Base-by-base conservation (phyloP, 2,329 filamentous ascomycete species). In the Neopestalotiopsis clavispora region DNA sequence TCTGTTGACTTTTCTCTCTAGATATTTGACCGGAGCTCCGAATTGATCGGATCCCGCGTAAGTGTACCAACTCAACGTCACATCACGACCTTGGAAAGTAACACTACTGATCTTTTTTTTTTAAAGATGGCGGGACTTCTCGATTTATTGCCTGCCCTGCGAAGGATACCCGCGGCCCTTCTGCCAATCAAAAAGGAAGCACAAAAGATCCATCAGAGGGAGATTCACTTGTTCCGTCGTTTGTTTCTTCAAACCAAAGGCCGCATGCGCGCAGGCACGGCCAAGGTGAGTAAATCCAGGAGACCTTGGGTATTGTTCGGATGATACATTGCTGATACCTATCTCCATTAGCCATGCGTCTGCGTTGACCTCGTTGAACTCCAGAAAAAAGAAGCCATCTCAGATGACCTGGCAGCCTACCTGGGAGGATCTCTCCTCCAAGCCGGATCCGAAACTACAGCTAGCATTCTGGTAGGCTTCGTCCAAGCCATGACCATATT, bases 401-500 rank as follows among this genome's bases (percentile, higher is more conserved):
- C 69, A 56, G 79, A 81, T 65, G 76, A 77, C 28, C 73, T 76
- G 58, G 80, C 79, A 4, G 72, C 73, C 0, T 81, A 81, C 62
- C 78, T 81, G n/a, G 67, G 62, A 17, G 73, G 73, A 49, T 68
- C 69, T 1, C 62, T 74, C 14, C 68, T 78, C 3, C 73, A 78
- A 52, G 79, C 78, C 1, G 79, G 79, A 3, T 75, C 78, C 0
- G 80, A 84, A 20, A 85, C 84, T 17, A 82, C 84, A 60, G 80
- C 82, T 2, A 80, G 79, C 10, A 81, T 81, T 9, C 76, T 84
- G 71, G 80, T 84, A 70, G 82, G 82, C 72, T 85, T 84, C 75
- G 71, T 84, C 42, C 83, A 84, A 80, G 80, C 81, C 69, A 84
- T 86, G 83, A 80, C 80, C 14, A 74, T 85, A 69, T 83, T 85